Evolutionary conservation across 805 yeast species (phyloP).

Genomic region (Ogataea naganishii): DNA sequence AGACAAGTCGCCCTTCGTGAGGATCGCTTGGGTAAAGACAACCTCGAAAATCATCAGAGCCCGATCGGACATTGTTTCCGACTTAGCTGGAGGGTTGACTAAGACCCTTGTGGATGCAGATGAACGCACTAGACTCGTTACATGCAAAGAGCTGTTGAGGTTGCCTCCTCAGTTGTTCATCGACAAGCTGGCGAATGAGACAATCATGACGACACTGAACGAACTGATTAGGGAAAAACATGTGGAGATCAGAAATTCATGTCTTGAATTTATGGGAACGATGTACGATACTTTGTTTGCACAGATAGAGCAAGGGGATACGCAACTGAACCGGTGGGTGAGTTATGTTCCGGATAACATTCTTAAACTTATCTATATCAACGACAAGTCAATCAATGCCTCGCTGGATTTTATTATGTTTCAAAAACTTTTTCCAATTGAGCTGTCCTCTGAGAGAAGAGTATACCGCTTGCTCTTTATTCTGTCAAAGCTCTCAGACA

Average conservation of each 20-base stretch:
- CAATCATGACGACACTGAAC: slow-evolving; percentile 44
- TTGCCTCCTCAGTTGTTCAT: slow-evolving; percentile 40
- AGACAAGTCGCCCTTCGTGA: slow-evolving; percentile 56
- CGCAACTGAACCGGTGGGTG: slow-evolving; percentile 23
- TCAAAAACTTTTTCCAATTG: slow-evolving; percentile 50
- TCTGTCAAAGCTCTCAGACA: slow-evolving; percentile 39
- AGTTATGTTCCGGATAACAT: slow-evolving; percentile 57
- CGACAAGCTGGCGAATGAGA: slow-evolving; percentile 34
- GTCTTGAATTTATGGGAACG: slow-evolving; percentile 45
- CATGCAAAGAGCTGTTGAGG: slow-evolving; percentile 43
- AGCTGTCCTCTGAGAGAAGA: slow-evolving; percentile 29
- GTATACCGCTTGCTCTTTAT: slow-evolving; percentile 46
- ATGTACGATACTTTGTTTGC: slow-evolving; percentile 42
- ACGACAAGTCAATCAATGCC: slow-evolving; percentile 57
- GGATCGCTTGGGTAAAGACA: slow-evolving; percentile 63
- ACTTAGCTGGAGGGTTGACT: slow-evolving; percentile 47
- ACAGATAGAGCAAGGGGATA: slow-evolving; percentile 15
- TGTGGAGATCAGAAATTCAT: slow-evolving; percentile 50
- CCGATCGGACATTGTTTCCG: slow-evolving; percentile 39
- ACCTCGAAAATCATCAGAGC: slow-evolving; percentile 36
- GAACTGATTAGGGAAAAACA: slow-evolving; percentile 69
- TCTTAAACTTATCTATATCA: slow-evolving; percentile 62
- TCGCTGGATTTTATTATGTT: slow-evolving; percentile 53
- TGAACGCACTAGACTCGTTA: slow-evolving; percentile 57
- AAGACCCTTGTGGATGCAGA: slow-evolving; percentile 70